Base-by-base conservation (phyloP, 257 asterid species). In the Rubia yunnanensis region DNA sequence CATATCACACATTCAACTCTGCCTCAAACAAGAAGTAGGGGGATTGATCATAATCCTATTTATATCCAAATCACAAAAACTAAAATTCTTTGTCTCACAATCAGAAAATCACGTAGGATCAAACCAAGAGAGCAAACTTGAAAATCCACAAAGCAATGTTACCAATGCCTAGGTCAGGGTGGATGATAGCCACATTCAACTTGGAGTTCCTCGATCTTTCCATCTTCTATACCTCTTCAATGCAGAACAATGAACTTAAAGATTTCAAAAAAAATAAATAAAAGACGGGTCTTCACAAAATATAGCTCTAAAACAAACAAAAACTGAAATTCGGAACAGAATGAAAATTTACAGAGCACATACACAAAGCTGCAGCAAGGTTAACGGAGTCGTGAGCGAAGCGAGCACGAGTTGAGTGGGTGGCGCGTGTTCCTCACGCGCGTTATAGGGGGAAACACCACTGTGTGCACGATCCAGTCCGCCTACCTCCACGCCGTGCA, bases 161-260 rank as follows among this genome's bases (percentile, higher is more conserved):
- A 79, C 83, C 83, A 50, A 79, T 79, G 73, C 83, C 83, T 14
- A 79, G 83, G 75, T 79, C 83, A 1, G 83, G 83, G 64, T 79
- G 83, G 31, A 79, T 75, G 63, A 79, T 69, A 2, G 80, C 83
- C n/a, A 79, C 63, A 27, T 75, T 79, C 69, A 79, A 54, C 68
- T 58, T 75, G 23, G 79, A 71, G 57, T 55, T 65, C 20, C 64
- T 65, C 10, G 67, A 20, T 36, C 68, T 72, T 70, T 65, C 78
- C 80, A 72, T 75, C 60, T 58, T 71, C 35, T 27, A 10, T 32
- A 32, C 50, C 39, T 52, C 24, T 55, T 50, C 5, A 55, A 20
- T 56, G 17, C 17, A 32, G 58, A 10, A 22, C 5, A 15, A 41
- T 1, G 7, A 39, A 49, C 49, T 5, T 2, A 27, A 7, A 15